Evolutionary conservation across 805 yeast genomes (phyloP), one percentile per base, ranked within the genome.

Genomic region (Cyberlindnera americana): DNA sequence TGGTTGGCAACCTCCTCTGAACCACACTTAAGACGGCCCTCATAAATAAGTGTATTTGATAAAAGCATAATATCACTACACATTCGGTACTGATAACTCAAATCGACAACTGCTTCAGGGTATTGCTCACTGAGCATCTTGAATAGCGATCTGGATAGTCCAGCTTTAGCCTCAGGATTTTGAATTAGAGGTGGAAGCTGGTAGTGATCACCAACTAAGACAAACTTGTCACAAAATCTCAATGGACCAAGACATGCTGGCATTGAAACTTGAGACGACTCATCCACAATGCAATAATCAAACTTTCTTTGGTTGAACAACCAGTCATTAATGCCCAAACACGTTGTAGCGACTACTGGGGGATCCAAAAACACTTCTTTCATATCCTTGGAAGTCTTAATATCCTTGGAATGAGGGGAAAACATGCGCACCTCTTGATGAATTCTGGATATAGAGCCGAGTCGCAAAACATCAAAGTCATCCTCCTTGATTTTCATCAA

Each of bases 211-310:
- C 99, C 99, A n/a, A 93, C 97, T 44, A 93, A 70, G 1, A 93
- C 73, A 57, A 91, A 93, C 59, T 75, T 84, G 32, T 83, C 81
- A 24, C 89, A 81, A 48, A 74, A 76, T 23, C 89, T 62, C 33
- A 93, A 60, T 0, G 99, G 98, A 0, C 98, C 99, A 21, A 93
- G 60, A 50, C 95, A 84, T 6, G 86, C 72, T 0, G 99, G 99
- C 71, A 91, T 70, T 0, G 97, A 83, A 1, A 91, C 85, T 56
- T 93, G 99, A 1, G 97, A 89, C 0, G 98, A 98, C 60, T 93
- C 99, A 60, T 93, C 99, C 31, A 93, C 74, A 29, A 93, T 89
- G 56, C 97, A 95, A 56, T 85, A 91, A 54, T 93, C 99, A 61
- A 93, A 93, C 13, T 65, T 70, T 24, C 77, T 61, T 53, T 67